Percentiles rank a stretch among this genome's conserved stretches.
phyloP scores from a whole-genome alignment of 192 early-diverging fungal genomes.

The Rhizoclosmatium sp. region DNA sequence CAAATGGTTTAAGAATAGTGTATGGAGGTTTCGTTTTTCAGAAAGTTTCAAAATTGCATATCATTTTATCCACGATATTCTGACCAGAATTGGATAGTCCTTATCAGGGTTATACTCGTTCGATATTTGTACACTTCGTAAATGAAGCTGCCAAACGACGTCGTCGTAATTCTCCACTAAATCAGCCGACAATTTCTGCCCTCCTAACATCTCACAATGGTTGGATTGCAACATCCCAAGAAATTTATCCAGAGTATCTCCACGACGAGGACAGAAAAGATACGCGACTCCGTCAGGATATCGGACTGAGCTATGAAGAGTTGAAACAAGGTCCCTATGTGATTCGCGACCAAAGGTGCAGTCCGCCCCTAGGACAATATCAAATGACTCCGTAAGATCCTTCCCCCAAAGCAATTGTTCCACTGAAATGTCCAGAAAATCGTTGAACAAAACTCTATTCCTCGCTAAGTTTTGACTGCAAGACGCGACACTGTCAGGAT shows the following conservation, averaged over 20 bases:
- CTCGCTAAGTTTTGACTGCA: neutral
- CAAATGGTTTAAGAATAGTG: no score
- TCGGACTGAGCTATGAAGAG: neutral
- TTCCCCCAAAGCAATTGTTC: conserved; percentile 17
- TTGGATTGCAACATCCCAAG: neutral
- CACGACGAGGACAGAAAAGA: conserved; percentile 12
- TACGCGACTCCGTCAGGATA: conserved; percentile 15
- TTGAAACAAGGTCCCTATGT: conserved; percentile 4
- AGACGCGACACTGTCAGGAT: conserved; percentile 10
- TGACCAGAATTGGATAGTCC: conserved; percentile 26
- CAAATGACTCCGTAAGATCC: neutral
- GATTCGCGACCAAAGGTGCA: neutral
- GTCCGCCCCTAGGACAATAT: conserved; percentile 22
- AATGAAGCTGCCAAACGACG: conserved; percentile 2
- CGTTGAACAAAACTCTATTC: neutral
- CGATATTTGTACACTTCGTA: neutral
- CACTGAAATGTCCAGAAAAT: neutral
- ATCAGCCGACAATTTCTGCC: neutral
- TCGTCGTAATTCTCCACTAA: conserved; percentile 1
- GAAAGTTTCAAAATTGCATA: neutral
- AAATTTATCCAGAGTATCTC: conserved; percentile 5
- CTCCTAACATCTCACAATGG: no score
- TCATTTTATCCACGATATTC: neutral
- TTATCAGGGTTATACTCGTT: conserved; percentile 14
- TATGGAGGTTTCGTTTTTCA: neutral